A percentile compares a stretch with the other conserved stretches of the same genome.
Evolutionary conservation across 108 stramenopile genomes (phyloP).

Genomic region (Nitzschia putrida): DNA sequence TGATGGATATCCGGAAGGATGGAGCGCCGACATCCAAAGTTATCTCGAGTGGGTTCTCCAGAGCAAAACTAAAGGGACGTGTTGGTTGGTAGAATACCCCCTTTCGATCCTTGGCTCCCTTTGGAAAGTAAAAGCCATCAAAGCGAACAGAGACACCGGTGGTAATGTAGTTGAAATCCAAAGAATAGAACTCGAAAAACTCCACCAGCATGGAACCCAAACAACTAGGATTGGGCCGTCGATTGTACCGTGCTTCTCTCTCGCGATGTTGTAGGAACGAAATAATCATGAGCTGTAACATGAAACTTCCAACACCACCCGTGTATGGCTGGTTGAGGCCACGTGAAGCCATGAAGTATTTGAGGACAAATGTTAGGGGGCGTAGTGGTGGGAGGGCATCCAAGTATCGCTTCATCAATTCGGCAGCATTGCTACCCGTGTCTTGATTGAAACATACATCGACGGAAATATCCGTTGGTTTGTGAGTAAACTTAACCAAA

Average conservation of each 20-base stretch:
- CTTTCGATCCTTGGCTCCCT: slow-evolving; percentile 58
- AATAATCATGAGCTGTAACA: slow-evolving; percentile 89
- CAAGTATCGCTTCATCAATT: slow-evolving; percentile 78
- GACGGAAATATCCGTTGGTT: slow-evolving; percentile 71
- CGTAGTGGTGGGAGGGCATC: slow-evolving; percentile 81
- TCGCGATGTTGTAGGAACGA: slow-evolving; percentile 84
- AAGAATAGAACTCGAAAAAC: slow-evolving; percentile 91
- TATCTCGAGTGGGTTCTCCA: slow-evolving; percentile 91
- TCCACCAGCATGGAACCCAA: slow-evolving; percentile 87
- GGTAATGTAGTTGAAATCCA: slow-evolving; percentile 88
- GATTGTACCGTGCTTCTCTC: slow-evolving; percentile 46
- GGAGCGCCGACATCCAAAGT: slow-evolving; percentile 77
- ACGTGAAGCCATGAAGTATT: slow-evolving; percentile 89
- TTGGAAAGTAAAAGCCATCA: slow-evolving; percentile 89
- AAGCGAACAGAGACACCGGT: slow-evolving; percentile 81
- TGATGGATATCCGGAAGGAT: slow-evolving; percentile 71
- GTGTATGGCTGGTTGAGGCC: slow-evolving; percentile 92
- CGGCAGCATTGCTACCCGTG: slow-evolving; percentile 70
- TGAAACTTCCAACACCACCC: slow-evolving; percentile 92
- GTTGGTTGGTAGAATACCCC: slow-evolving; percentile 60
- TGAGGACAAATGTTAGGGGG: slow-evolving; percentile 92
- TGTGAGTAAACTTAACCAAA: slow-evolving; percentile 92
- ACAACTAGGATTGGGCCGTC: slow-evolving; percentile 43
- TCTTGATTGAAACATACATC: slow-evolving; percentile 89
- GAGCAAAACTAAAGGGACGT: slow-evolving; percentile 64